phyloP scores from a whole-genome alignment of 768 basidiomycete species.

The Galerina marginata region DNA sequence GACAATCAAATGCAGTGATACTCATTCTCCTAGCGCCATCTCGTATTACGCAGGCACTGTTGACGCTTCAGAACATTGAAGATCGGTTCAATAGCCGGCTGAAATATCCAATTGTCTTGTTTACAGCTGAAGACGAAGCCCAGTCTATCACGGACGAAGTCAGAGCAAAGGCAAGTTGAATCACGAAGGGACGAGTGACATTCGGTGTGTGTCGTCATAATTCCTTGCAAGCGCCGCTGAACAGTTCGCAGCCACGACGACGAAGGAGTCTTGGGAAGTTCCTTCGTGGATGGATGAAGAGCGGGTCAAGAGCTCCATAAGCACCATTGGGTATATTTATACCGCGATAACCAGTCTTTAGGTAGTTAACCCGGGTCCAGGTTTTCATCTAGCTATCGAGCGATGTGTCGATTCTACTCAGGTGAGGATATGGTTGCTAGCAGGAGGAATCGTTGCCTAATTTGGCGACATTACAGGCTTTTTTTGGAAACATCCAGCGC shows the following conservation, averaged over 20 bases:
- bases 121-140: slow-evolving; percentile 32
- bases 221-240: background rate
- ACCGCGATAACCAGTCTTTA: too few relatives aligned
- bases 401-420: slow-evolving; percentile 38
- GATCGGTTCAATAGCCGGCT: slow-evolving; percentile 35
- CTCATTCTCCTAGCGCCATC: slow-evolving; percentile 32
- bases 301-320: slow-evolving; percentile 27
- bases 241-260: slow-evolving; percentile 18
- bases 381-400: slow-evolving; percentile 33
- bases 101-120: slow-evolving; percentile 34
- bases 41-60: slow-evolving; percentile 30
- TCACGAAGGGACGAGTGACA: slow-evolving; percentile 32
- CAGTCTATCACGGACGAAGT: slow-evolving; percentile 27
- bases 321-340: slow-evolving; percentile 29
- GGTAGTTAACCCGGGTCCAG: slow-evolving; percentile 7
- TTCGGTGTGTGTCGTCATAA: slow-evolving; percentile 22
- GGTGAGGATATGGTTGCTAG: slow-evolving; percentile 17
- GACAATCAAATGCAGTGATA: slow-evolving; percentile 31
- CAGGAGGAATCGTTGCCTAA: background rate
- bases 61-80: slow-evolving; percentile 34
- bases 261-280: slow-evolving; percentile 31
- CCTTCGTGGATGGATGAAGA: slow-evolving; percentile 27
- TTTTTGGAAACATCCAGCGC: slow-evolving; percentile 34
- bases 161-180: slow-evolving; percentile 27
- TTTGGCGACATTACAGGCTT: slow-evolving; percentile 24